Evolutionary conservation across 768 basidiomycete species (phyloP).

Genomic region (Suillus americanus): DNA sequence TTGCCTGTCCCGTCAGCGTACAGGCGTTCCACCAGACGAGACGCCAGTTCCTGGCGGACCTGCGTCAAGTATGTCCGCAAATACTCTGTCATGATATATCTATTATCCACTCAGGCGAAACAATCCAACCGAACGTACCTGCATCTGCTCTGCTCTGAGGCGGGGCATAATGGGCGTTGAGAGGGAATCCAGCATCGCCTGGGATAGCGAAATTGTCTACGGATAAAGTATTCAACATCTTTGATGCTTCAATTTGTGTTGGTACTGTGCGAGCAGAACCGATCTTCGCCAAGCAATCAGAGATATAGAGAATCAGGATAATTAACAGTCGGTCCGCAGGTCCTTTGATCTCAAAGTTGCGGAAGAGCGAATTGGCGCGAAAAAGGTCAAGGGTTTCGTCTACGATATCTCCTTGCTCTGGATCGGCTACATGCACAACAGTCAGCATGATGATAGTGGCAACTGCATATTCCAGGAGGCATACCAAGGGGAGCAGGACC

Average conservation of each 20-base stretch:
- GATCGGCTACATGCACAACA: slow-evolving; percentile 57
- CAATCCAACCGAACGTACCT: slow-evolving; percentile 49
- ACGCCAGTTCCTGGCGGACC: slow-evolving; percentile 88
- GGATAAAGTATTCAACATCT: slow-evolving; percentile 86
- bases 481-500: slow-evolving; percentile 86
- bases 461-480: slow-evolving; percentile 18
- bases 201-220: slow-evolving; percentile 94
- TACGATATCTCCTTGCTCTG: slow-evolving; percentile 80
- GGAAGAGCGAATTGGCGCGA: slow-evolving; percentile 97
- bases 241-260: slow-evolving; percentile 81
- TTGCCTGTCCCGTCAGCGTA: slow-evolving; percentile 93
- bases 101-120: slow-evolving; percentile 2
- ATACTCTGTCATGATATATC: slow-evolving; percentile 55
- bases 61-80: slow-evolving; percentile 91
- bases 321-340: slow-evolving; percentile 95
- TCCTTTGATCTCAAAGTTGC: slow-evolving; percentile 99
- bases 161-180: slow-evolving; percentile 89
- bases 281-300: slow-evolving; percentile 93
- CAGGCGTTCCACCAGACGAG: slow-evolving; percentile 80
- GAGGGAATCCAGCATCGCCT: slow-evolving; percentile 91
- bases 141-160: slow-evolving; percentile 76
- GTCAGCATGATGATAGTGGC: slow-evolving; percentile 15
- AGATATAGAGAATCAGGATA: slow-evolving; percentile 95
- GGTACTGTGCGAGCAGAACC: slow-evolving; percentile 67
- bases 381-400: slow-evolving; percentile 97